Evolutionary conservation across 441 rosid genomes (phyloP).

Genomic region (Oxalis stricta): DNA sequence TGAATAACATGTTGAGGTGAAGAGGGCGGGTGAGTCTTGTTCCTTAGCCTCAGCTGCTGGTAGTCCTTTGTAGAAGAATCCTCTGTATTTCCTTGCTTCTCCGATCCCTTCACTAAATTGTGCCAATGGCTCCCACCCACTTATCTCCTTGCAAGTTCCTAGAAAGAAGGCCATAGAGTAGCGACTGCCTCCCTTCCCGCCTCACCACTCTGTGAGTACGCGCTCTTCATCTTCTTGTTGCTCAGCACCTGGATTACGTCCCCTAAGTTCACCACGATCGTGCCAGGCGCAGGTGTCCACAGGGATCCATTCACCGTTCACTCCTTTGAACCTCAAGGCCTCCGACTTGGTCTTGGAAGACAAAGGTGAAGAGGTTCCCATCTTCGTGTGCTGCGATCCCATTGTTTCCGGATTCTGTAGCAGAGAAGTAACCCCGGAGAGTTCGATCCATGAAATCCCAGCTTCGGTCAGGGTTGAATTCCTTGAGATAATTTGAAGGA

Average conservation of each 20-base stretch:
- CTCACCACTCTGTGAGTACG: constrained; percentile 39
- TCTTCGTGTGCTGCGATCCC: constrained; percentile 40
- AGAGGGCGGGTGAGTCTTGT: constrained; percentile 36
- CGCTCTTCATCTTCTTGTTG: constrained; percentile 37
- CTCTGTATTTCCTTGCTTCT: constrained; percentile 25
- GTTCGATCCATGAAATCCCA: constrained; percentile 41
- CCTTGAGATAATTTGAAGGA: constrained; percentile 24
- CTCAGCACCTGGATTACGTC: constrained; percentile 42
- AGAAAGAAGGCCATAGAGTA: constrained; percentile 35
- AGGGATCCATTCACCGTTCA: constrained; percentile 34
- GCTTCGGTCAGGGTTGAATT: constrained; percentile 33
- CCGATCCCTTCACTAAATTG: constrained; percentile 25
- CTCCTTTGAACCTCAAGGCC: constrained; percentile 31
- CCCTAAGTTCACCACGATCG: constrained; percentile 29
- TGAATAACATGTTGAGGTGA: constrained; percentile 27
- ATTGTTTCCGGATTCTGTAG: constrained; percentile 18
- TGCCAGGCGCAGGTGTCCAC: constrained; percentile 14
- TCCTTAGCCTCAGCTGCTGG: constrained; percentile 25
- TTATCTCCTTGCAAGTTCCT: constrained; percentile 32
- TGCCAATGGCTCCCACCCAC: constrained; percentile 35
- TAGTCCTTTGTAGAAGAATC: constrained; percentile 26
- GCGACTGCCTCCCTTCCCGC: constrained; percentile 20
- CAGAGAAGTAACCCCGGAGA: constrained; percentile 25
- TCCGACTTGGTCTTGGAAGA: constrained; percentile 37
- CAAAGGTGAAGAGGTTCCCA: constrained; percentile 29